These are phyloP conservation scores for Gymnopilus dilepis DNA, from an alignment of 768 basidiomycete genomes.

Conservation along the genomic window DNA sequence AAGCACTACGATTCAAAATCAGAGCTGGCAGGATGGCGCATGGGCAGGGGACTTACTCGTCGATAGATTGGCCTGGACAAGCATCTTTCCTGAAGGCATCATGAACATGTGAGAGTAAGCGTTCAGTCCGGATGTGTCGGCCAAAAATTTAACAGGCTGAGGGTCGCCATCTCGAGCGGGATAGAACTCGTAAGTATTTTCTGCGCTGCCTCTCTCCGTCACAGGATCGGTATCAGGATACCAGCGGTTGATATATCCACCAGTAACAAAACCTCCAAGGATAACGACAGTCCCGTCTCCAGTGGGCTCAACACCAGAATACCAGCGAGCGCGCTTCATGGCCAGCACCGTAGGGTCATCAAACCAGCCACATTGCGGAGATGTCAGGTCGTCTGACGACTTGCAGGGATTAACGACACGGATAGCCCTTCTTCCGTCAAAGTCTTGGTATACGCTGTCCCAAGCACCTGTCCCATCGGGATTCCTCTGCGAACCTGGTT, in stretches of 20 bases:
- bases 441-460: constrained; percentile 77
- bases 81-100: constrained; percentile 76
- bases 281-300: constrained; percentile 80
- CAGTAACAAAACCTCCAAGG: constrained; percentile 81
- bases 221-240: constrained; percentile 69
- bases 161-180: constrained; percentile 59
- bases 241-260: constrained; percentile 82
- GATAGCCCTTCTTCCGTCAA: constrained; percentile 80
- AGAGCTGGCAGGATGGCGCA: not conserved
- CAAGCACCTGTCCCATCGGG: constrained; percentile 53
- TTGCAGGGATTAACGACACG: constrained; percentile 83
- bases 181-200: constrained; percentile 85
- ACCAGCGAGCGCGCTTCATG: constrained; percentile 79
- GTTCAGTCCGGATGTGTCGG: constrained; percentile 75
- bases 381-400: constrained; percentile 48
- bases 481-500: constrained; percentile 54
- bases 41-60: constrained; percentile 55
- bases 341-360: constrained; percentile 64
- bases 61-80: constrained; percentile 84
- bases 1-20: constrained; percentile 23
- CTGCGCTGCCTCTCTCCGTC: constrained; percentile 68
- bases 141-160: constrained; percentile 67
- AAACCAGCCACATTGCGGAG: constrained; percentile 69
- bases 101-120: constrained; percentile 76
- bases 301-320: constrained; percentile 74